Base-by-base conservation (phyloP, 305 asterid genomes). In the Fraxinus sp. region DNA sequence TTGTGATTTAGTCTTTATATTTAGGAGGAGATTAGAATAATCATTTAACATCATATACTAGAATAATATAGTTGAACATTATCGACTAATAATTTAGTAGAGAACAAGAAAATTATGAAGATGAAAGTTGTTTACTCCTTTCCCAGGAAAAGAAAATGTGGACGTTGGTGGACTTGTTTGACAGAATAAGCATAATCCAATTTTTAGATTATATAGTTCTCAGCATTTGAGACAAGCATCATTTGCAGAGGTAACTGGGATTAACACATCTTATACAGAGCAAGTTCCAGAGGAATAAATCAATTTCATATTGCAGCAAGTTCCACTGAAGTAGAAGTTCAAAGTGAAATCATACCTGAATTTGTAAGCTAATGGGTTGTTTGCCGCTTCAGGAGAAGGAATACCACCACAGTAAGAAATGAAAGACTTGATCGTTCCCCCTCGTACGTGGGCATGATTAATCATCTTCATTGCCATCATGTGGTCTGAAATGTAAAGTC, bases 401-500 rank as follows among this genome's bases (percentile, higher is more conserved):
- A 96, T 95, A 81, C 98, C 99, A 37, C 98, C 99, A 70, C 98
- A 96, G 78, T 94, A 94, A 82, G 99, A 96, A 88, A 86, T 82
- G 83, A 96, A 96, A 66, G 99, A 94, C 91, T 86, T 96, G 79
- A 96, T 92, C 91, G 81, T 94, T 59, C 99, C 99, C 46, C 94
- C 93, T 83, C 90, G 89, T 68, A 11, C 68, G 18, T 87, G 98
- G 78, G 99, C 98, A 86, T 92, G 85, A 83, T 94, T 76, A 83
- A 96, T 93, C 95, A 96, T 94, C 91, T 94, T 96, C 99, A 96
- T 96, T 55, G 99, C 98, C 98, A 96, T 91, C 99, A 96, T 93
- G 87, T 96, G 98, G 83, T 96, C 99, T 96, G 88, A 80, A 84
- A 74, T 22, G 76, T 83, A 86, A 75, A 84, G 35, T 76, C 6